A percentile compares a stretch with the other conserved stretches of the same genome.
phyloP scores from a whole-genome alignment of 345 rosid species.

The Eucalyptus marginata region DNA sequence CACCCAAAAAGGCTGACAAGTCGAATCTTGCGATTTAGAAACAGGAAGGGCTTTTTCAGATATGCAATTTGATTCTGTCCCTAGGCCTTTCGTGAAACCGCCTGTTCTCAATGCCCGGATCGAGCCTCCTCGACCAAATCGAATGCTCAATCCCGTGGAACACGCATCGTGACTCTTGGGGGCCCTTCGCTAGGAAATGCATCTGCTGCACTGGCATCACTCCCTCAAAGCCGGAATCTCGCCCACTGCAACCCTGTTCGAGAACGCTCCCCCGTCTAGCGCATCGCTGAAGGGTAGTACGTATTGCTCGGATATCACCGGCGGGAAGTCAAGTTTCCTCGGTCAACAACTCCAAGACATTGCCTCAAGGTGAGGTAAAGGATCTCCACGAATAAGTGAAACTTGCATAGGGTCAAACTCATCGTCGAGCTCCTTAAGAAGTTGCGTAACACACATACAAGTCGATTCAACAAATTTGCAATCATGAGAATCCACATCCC shows the following conservation, averaged over 20 bases:
- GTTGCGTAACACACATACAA: fast-evolving
- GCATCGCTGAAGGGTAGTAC: neutral
- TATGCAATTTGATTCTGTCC: neutral
- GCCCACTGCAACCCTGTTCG: neutral
- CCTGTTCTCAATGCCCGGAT: neutral
- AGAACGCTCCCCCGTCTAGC: neutral
- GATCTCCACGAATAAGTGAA: too few species aligned
- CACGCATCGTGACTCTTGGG: neutral
- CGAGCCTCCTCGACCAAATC: neutral
- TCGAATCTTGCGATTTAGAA: neutral
- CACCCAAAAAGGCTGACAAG: neutral
- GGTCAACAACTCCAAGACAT: neutral
- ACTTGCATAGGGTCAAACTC: fast-evolving
- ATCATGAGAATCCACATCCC: neutral
- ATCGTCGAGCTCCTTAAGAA: too few species aligned
- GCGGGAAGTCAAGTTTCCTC: fast-evolving
- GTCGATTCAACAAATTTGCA: neutral
- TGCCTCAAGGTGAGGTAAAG: too few species aligned
- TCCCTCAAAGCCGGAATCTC: neutral
- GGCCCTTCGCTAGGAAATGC: neutral
- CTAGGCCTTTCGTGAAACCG: neutral
- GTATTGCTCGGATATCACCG: neutral
- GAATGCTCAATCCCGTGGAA: neutral
- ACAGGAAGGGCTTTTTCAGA: neutral
- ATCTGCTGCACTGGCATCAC: neutral